These are phyloP conservation scores for Zygotorulaspora danielsina DNA, from an alignment of 805 yeast genomes.

Conservation along the genomic window DNA sequence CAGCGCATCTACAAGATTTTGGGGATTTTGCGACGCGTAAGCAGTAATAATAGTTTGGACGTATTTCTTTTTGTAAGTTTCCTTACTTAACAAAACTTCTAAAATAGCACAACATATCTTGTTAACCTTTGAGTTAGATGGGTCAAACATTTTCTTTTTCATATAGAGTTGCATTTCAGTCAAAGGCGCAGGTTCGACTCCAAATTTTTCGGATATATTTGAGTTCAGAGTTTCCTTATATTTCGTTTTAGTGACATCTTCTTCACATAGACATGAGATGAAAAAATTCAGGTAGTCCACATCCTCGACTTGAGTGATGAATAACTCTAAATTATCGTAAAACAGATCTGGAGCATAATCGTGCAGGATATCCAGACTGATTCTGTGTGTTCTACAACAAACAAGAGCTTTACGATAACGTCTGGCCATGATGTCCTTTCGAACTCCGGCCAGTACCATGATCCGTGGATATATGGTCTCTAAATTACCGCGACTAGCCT, in stretches of 20 bases:
- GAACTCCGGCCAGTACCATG: conserved; percentile 79
- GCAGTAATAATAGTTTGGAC: conserved; percentile 83
- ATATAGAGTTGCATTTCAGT: conserved; percentile 41
- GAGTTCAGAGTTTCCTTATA: conserved; percentile 64
- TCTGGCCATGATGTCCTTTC: conserved; percentile 56
- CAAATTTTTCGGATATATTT: conserved; percentile 29
- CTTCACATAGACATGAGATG: conserved; percentile 78
- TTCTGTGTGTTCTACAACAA: conserved; percentile 85
- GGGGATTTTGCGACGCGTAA: conserved; percentile 86
- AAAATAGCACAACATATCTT: conserved; percentile 70
- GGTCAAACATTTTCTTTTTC: conserved; percentile 39
- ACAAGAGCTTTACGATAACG: conserved; percentile 71
- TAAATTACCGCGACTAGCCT: conserved; percentile 93
- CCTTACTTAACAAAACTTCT: conserved; percentile 45
- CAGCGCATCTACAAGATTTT: conserved; percentile 75
- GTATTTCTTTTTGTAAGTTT: conserved; percentile 52
- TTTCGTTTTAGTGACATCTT: conserved; percentile 76
- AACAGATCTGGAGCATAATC: conserved; percentile 80
- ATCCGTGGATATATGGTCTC: conserved; percentile 93
- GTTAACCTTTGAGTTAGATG: conserved; percentile 59
- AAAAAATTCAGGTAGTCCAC: conserved; percentile 82
- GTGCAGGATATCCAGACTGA: conserved; percentile 82
- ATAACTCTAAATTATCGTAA: conserved; percentile 54
- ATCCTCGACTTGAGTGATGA: conserved; percentile 64
- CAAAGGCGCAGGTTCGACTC: conserved; percentile 30